phyloP scores from a whole-genome alignment of 2,329 filamentous ascomycete species.

The Ambrosiella beaveri region DNA sequence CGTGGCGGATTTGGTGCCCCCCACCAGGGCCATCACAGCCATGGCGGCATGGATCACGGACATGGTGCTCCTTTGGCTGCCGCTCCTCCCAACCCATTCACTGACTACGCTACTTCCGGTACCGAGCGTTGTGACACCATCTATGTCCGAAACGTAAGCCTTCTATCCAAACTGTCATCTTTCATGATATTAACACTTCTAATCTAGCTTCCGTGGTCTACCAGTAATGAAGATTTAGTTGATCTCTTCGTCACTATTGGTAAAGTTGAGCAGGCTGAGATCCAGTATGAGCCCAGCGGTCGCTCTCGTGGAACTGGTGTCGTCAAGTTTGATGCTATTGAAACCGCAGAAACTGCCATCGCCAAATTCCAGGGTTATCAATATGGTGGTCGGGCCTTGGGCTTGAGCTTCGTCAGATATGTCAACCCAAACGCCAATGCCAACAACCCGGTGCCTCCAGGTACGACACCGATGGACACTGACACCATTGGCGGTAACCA shows the following conservation, averaged over 20 bases:
- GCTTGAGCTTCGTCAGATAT: slow-evolving; percentile 88
- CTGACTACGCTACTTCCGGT: slow-evolving; percentile 74
- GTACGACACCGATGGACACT: slow-evolving; percentile 61
- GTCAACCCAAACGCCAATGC: slow-evolving; percentile 41
- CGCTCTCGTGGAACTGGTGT: slow-evolving; percentile 90
- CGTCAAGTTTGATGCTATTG: slow-evolving; percentile 71
- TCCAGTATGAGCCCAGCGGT: slow-evolving; percentile 93
- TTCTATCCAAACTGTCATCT: background rate
- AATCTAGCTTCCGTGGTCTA: slow-evolving; percentile 87
- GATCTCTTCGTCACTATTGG: slow-evolving; percentile 96
- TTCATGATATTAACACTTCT: background rate
- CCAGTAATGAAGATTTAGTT: slow-evolving; percentile 91
- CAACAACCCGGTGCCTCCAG: background rate
- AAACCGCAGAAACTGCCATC: slow-evolving; percentile 85
- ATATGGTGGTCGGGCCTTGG: slow-evolving; percentile 86
- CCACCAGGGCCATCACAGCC: slow-evolving; percentile 15
- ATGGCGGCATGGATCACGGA: slow-evolving; percentile 31
- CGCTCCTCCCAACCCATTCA: slow-evolving; percentile 71
- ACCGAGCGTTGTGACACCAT: slow-evolving; percentile 72
- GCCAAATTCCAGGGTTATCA: slow-evolving; percentile 96
- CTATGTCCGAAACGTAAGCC: slow-evolving; percentile 88
- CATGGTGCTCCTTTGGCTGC: slow-evolving; percentile 23
- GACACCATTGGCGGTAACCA: slow-evolving; percentile 71
- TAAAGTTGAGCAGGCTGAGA: slow-evolving; percentile 96
- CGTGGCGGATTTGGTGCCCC: slow-evolving; percentile 26